Evolutionary conservation across 2,329 filamentous ascomycete species (phyloP), one percentile per base, ranked within the genome.

Genomic region (Triangularia setosa): DNA sequence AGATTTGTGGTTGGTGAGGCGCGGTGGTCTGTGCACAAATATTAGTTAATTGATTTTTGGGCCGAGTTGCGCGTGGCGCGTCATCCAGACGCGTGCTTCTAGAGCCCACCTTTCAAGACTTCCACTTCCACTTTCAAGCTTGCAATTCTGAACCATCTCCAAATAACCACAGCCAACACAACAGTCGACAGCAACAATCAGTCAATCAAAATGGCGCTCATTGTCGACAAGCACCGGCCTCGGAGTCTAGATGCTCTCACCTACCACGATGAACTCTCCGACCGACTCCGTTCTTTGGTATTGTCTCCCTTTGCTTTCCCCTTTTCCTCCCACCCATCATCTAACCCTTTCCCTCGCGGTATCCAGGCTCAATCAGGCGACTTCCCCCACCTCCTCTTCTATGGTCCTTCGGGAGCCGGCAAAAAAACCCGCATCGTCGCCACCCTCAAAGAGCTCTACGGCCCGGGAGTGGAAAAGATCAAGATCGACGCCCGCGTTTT

Each of bases 401-500:
- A 98, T 75, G 95, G 95, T 0, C 95, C 95, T 0, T 97, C 94
- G 0, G 95, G 95, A 33, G 95, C 95, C 4, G 95, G 95, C 70
- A 99, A 99, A 78, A 99, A 99, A 79, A 99, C 95, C 1, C 89
- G 95, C 53, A 96, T 98, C 70, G 92, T 97, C 18, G 93, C 95
- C 16, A 98, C 94, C 0, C 81, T 99, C 3, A 96, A 97, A 76
- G 94, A 97, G 74, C 84, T 99, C 7, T 99, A 95, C 77, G 95
- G 95, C 0, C 89, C 94, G 0, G 94, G 95, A 53, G 95, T 97
- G n/a, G 96, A 99, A 75, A 98, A 97, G 84, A 99, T 99, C 84
- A 98, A 98, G 81, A 98, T 99, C 79, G 95, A 99, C 75, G 92
- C 93, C 12, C 91, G 95, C 69, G 90, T 97, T 65, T 99, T 99